These are phyloP conservation scores for Neonectria magnoliae DNA, from an alignment of 2,329 filamentous ascomycete species.

Conservation along the genomic window DNA sequence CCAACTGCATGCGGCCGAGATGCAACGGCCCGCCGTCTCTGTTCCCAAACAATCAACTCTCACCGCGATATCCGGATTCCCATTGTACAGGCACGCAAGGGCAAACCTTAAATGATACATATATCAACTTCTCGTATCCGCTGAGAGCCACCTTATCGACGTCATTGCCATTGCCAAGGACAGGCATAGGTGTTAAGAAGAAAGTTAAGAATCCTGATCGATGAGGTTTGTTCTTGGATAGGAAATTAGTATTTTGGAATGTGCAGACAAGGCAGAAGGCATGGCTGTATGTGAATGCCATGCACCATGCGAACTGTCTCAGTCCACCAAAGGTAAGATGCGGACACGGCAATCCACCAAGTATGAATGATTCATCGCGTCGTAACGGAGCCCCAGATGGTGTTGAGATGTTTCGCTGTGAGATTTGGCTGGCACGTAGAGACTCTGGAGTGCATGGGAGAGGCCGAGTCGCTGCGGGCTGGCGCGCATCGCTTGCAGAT, in stretches of 20 bases:
- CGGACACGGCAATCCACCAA: too few species aligned
- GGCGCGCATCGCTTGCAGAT: conserved; percentile 22
- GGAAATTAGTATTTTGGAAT: not conserved
- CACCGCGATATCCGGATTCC: conserved; percentile 15
- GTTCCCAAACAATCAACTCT: conserved; percentile 7
- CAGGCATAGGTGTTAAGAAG: not conserved
- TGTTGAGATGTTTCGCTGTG: not conserved
- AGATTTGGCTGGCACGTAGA: not conserved
- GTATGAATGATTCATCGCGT: not conserved
- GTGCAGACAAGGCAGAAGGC: not conserved
- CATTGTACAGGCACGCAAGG: conserved; percentile 17
- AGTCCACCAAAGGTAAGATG: not conserved
- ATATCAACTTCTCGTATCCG: conserved; percentile 22
- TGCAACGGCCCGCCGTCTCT: conserved; percentile 16
- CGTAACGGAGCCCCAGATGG: not conserved
- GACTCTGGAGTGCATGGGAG: not conserved
- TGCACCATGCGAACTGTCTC: not conserved
- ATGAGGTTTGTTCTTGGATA: not conserved
- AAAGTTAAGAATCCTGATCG: not conserved
- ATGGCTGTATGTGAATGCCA: not conserved
- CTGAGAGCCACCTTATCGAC: conserved; percentile 14
- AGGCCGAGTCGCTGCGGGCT: conserved; percentile 5
- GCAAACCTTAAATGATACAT: conserved; percentile 21
- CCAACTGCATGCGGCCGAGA: conserved; percentile 15
- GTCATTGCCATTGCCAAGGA: conserved; percentile 11